Percentiles rank a stretch among this genome's conserved stretches.
These are phyloP conservation scores for Austroboletus novae-zelandiae DNA, from an alignment of 1,284 basidiomycete genomes.

Conservation along the genomic window DNA sequence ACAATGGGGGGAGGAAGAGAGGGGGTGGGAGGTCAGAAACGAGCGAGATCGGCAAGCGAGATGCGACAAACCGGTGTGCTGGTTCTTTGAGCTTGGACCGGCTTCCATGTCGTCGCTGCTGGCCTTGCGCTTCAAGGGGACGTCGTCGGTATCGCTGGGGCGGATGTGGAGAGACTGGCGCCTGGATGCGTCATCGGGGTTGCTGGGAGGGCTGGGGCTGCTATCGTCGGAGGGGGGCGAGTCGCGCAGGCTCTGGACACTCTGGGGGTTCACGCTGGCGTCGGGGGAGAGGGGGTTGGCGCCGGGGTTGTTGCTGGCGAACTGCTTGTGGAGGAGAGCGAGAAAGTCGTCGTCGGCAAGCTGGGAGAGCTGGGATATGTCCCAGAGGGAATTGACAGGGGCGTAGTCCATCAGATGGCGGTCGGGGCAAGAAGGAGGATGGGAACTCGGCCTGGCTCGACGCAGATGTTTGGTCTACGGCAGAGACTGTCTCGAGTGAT, in stretches of 20 bases:
- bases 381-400: constrained; percentile 54
- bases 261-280: constrained; percentile 48
- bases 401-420: constrained; percentile 23
- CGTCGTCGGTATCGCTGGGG: constrained; percentile 41
- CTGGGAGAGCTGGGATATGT: constrained; percentile 61
- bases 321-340: constrained; percentile 73
- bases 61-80: constrained; percentile 54
- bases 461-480: no score
- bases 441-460: no score
- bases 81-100: constrained; percentile 61
- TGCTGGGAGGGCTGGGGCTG: constrained; percentile 68
- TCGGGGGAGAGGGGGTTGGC: constrained; percentile 24
- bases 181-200: constrained; percentile 31
- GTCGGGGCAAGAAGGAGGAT: neutral
- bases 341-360: constrained; percentile 76
- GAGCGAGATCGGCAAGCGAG: constrained; percentile 2
- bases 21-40: constrained; percentile 3
- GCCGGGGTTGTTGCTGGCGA: constrained; percentile 33
- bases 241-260: constrained; percentile 40
- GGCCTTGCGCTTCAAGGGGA: constrained; percentile 70
- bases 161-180: constrained; percentile 33
- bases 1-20: neutral
- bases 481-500: neutral
- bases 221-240: constrained; percentile 63
- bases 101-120: constrained; percentile 58